A percentile compares a stretch with the other conserved stretches of the same genome.
Conservation (phyloP, 2,329 filamentous ascomycete genomes). For the Fusarium sp. region DNA sequence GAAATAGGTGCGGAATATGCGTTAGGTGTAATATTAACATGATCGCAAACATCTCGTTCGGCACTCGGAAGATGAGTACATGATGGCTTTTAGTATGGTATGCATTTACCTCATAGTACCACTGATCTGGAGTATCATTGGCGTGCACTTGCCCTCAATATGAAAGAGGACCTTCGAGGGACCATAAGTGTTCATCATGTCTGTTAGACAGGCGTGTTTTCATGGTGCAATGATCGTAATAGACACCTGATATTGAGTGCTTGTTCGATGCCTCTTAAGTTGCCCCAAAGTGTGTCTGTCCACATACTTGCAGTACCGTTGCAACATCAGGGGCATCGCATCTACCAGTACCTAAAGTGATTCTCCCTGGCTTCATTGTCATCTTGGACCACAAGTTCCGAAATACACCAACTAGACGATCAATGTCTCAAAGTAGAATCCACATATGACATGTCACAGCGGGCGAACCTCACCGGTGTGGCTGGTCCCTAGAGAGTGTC, state of each 20-base stretch:
- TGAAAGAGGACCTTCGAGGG: not conserved
- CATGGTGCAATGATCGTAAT: not conserved
- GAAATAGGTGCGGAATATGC: constrained; percentile 6
- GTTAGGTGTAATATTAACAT: not conserved
- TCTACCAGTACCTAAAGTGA: not conserved
- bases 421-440: not conserved
- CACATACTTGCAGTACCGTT: not conserved
- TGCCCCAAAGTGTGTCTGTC: not conserved
- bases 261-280: not conserved
- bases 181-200: not conserved
- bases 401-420: not conserved
- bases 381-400: constrained; percentile 22
- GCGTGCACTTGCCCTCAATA: constrained; percentile 4
- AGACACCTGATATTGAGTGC: not conserved
- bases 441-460: constrained; percentile 4
- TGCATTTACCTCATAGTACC: not conserved
- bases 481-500: constrained; percentile 1
- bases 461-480: constrained; percentile 3
- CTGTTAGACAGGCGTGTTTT: not conserved
- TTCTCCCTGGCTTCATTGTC: not conserved
- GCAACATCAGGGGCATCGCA: not conserved
- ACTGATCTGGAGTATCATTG: not conserved
- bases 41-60: not conserved
- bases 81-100: not conserved
- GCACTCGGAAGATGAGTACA: not conserved